These are phyloP conservation scores for Biscogniauxia mediterranea DNA, from an alignment of 2,329 filamentous ascomycete species.

Conservation along the genomic window DNA sequence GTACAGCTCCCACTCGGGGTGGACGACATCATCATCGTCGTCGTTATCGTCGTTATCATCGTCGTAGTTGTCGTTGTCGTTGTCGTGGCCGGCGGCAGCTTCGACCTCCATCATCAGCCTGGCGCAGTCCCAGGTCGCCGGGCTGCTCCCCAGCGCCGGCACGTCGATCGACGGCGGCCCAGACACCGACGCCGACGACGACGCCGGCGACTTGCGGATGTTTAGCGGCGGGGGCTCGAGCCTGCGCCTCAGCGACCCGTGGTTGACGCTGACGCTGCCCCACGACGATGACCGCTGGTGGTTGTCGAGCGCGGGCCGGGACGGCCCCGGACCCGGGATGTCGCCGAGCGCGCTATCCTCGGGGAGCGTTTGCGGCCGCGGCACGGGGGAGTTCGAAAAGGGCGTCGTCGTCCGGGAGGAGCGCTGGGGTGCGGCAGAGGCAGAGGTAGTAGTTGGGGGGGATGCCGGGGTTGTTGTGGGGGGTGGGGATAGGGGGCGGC, in stretches of 20 bases:
- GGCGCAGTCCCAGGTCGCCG: conserved; percentile 21
- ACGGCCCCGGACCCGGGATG: background rate
- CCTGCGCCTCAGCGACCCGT: background rate
- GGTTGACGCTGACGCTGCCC: conserved; percentile 7
- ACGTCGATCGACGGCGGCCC: conserved; percentile 15
- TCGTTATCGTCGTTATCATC: no score
- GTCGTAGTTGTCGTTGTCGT: background rate
- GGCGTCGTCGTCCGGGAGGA: background rate
- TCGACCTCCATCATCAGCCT: conserved; percentile 24
- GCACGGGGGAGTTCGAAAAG: background rate
- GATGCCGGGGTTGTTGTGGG: background rate
- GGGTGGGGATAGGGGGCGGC: background rate
- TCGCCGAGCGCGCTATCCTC: background rate
- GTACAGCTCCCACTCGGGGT: conserved; percentile 25
- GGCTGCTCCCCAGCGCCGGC: conserved; percentile 19
- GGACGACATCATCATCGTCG: background rate
- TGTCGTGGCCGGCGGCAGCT: conserved; percentile 14
- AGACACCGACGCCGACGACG: background rate
- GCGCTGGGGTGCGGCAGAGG: background rate
- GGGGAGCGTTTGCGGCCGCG: background rate
- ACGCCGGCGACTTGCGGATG: conserved; percentile 17
- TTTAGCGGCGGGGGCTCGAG: conserved; percentile 16
- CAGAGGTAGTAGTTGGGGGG: background rate
- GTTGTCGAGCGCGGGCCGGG: no score
- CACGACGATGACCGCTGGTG: conserved; percentile 4